These are phyloP conservation scores for Cardamine occulta DNA, from an alignment of 345 rosid genomes.

Conservation along the genomic window DNA sequence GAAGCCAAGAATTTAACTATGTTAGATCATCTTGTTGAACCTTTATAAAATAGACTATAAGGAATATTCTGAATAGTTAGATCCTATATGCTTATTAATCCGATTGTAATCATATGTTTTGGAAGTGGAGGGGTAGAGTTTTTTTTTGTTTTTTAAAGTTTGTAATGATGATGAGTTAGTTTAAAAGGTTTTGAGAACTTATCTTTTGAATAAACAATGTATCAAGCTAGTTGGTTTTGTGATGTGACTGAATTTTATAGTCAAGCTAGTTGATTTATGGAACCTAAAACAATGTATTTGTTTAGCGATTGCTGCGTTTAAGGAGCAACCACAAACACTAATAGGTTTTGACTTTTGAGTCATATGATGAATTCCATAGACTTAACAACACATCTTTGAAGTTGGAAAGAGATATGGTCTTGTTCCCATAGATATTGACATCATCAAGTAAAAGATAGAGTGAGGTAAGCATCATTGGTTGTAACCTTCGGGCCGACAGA, in stretches of 20 bases:
- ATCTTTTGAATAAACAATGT: conserved; percentile 24
- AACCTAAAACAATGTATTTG: background rate
- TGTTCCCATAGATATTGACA: conserved; percentile 23
- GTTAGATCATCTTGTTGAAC: conserved; percentile 14
- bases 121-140: conserved; percentile 40
- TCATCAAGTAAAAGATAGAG: conserved; percentile 24
- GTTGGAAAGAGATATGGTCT: conserved; percentile 29
- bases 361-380: conserved; percentile 29
- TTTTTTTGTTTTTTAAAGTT: conserved; percentile 1
- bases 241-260: background rate
- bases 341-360: conserved; percentile 28
- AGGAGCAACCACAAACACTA: conserved; percentile 10
- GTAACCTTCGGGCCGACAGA: conserved; percentile 31
- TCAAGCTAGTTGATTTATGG: background rate
- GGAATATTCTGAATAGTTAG: conserved; percentile 19
- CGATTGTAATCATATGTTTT: conserved; percentile 36
- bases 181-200: conserved; percentile 37
- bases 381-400: background rate
- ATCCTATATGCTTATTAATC: conserved; percentile 31
- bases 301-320: background rate
- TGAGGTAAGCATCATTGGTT: conserved; percentile 35
- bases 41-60: background rate
- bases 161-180: conserved; percentile 41
- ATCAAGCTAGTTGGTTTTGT: conserved; percentile 33
- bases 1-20: conserved; percentile 28